Evolutionary conservation across 352 stramenopile species (phyloP), one percentile per base, ranked within the genome.

Genomic region (Globisporangium apiculatum): DNA sequence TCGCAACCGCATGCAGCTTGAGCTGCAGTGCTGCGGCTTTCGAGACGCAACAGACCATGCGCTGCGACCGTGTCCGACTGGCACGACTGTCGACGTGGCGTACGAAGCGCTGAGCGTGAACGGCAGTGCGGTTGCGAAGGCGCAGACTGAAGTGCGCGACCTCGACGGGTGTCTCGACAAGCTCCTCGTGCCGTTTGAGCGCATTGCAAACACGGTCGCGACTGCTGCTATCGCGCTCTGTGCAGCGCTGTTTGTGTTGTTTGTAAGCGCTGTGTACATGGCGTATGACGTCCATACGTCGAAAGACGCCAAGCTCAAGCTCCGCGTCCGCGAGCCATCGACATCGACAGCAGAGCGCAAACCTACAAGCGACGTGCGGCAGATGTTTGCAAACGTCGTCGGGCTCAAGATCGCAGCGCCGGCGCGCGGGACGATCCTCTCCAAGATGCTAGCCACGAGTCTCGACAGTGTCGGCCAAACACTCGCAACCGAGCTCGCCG

Each of bases 11-110:
- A 65, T 84, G 52, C 83, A 92, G 53, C 71, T 83, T n/a, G 68
- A 89, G 50, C 68, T 92, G 1, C 73, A 64, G 5, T 92, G 83
- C 58, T 92, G 83, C 36, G 83, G 83, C n/a, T 88, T 90, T 37
- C 62, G 48, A 14, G 67, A 69, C 48, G 61, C 66, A 14, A 60
- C 45, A 0, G 79, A 90, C 53, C 62, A 66, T 0, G 72, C 83
- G 0, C 72, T 72, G 31, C 62, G 75, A 1, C 79, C 83, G 2
- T 90, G 83, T 62, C 83, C 83, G 0, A 55, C 60, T 0, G 79
- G 79, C 3, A 71, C 68, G 9, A 60, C 53, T 1, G 53, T 83
- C 1, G 56, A 83, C 36, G 69, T 89, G 15, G 75, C 81, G 10
- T 87, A 87, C 58, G 64, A 86, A 56, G 83, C 79, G 2, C 47